Conservation (phyloP, 352 stramenopile species). For the Globisporangium paddicum region DNA sequence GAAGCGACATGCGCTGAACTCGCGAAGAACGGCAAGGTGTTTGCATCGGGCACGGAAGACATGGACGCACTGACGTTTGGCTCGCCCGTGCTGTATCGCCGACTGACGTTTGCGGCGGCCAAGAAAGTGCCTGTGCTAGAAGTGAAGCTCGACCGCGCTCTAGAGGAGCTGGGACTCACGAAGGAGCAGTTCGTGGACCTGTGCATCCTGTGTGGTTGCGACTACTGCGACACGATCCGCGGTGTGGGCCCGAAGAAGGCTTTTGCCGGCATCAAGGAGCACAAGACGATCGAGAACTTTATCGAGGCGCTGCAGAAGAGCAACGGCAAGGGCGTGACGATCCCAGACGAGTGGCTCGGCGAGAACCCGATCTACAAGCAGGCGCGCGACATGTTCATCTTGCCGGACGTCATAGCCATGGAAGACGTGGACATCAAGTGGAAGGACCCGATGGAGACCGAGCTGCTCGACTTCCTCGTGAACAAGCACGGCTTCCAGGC, state of each 20-base stretch:
- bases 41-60: conserved; percentile 96
- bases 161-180: conserved; percentile 92
- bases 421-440: conserved; percentile 91
- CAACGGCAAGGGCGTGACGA: conserved; percentile 78
- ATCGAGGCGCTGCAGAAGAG: conserved; percentile 88
- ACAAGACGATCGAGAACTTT: conserved; percentile 95
- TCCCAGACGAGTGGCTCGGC: conserved; percentile 81
- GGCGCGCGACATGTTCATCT: conserved; percentile 92
- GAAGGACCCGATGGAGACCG: conserved; percentile 87
- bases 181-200: conserved; percentile 98
- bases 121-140: conserved; percentile 91
- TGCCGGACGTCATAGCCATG: conserved; percentile 61
- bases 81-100: conserved; percentile 94
- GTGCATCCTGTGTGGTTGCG: conserved; percentile 98
- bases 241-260: conserved; percentile 98
- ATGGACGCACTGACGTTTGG: conserved; percentile 99
- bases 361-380: conserved; percentile 91
- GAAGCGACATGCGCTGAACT: conserved; percentile 97
- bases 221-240: conserved; percentile 98
- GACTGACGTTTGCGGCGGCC: conserved; percentile 83
- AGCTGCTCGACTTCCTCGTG: conserved; percentile 93
- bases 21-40: conserved; percentile 91
- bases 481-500: conserved; percentile 96
- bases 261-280: conserved; percentile 94
- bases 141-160: conserved; percentile 86